Evolutionary conservation across 306 rosid genomes (phyloP).

Genomic region (Geum urbanum): DNA sequence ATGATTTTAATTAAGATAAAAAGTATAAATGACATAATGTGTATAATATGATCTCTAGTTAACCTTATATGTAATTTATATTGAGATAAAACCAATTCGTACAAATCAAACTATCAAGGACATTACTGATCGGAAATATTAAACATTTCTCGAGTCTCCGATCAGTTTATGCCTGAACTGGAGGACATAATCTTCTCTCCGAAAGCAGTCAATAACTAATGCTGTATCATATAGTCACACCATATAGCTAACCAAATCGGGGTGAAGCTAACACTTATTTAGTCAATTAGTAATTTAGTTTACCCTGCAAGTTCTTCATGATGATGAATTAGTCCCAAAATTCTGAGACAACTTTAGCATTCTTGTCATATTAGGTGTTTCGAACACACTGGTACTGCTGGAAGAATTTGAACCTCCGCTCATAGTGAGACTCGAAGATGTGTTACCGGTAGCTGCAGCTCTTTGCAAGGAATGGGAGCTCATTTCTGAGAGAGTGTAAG

Average conservation of each 20-base stretch:
- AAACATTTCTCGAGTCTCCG: neutral
- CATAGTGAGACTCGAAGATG: neutral
- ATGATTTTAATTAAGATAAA: too few relatives aligned
- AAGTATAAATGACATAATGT: too few relatives aligned
- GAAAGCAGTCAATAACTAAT: neutral
- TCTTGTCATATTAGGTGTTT: constrained; percentile 1
- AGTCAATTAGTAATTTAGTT: neutral
- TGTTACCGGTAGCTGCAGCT: constrained; percentile 13
- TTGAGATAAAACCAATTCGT: neutral
- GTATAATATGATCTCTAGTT: too few relatives aligned
- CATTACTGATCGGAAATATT: neutral
- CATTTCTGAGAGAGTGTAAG: constrained; percentile 8
- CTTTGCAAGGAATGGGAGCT: constrained; percentile 20
- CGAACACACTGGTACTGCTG: neutral
- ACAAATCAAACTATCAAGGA: neutral
- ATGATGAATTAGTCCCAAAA: neutral
- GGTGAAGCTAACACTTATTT: neutral
- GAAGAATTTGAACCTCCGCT: neutral
- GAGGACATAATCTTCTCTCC: neutral
- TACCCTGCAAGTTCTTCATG: neutral
- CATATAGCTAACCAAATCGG: neutral
- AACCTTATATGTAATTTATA: too few relatives aligned
- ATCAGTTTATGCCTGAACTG: neutral
- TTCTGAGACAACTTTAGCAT: neutral
- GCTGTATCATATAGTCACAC: neutral